A percentile compares a stretch with the other conserved stretches of the same genome.
These are phyloP conservation scores for Candida hispaniensis DNA, from an alignment of 805 yeast genomes.

Conservation along the genomic window DNA sequence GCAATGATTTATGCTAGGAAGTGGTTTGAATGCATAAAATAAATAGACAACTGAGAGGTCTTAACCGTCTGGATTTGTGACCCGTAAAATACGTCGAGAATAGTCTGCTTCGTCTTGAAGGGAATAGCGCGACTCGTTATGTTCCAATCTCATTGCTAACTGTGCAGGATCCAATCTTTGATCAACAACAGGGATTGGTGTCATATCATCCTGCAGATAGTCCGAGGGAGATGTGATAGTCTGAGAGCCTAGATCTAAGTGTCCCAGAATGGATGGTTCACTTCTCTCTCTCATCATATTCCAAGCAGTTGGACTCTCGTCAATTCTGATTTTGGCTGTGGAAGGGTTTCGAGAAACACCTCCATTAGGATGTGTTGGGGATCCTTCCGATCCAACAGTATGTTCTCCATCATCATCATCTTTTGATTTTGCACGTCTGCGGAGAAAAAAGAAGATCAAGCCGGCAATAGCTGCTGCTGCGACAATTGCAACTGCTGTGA, in stretches of 20 bases:
- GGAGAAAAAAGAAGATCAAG: slow-evolving; percentile 34
- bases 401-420: slow-evolving; percentile 14
- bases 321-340: slow-evolving; percentile 9
- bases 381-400: slow-evolving; percentile 12
- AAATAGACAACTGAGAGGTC: too few species aligned
- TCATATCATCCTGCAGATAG: background rate
- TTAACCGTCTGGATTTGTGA: slow-evolving; percentile 46
- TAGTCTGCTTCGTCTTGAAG: slow-evolving; percentile 50
- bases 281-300: slow-evolving; percentile 10
- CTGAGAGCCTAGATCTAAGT: slow-evolving; percentile 2
- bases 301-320: slow-evolving; percentile 2
- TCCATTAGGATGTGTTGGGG: slow-evolving; percentile 4
- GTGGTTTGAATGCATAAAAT: too few species aligned
- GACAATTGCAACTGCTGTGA: slow-evolving; percentile 66
- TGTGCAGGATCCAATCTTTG: slow-evolving; percentile 50
- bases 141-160: slow-evolving; percentile 39
- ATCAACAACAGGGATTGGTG: slow-evolving; percentile 31
- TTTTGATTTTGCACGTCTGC: slow-evolving; percentile 16
- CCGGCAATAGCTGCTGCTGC: slow-evolving; percentile 34
- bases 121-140: slow-evolving; percentile 37
- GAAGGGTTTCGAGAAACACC: slow-evolving; percentile 1
- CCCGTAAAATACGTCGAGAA: slow-evolving; percentile 44
- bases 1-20: too few species aligned
- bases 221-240: too few species aligned
- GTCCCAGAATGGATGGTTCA: slow-evolving; percentile 5